These are phyloP conservation scores for Ogataea glucozyma DNA, from an alignment of 805 yeast species.

Conservation along the genomic window DNA sequence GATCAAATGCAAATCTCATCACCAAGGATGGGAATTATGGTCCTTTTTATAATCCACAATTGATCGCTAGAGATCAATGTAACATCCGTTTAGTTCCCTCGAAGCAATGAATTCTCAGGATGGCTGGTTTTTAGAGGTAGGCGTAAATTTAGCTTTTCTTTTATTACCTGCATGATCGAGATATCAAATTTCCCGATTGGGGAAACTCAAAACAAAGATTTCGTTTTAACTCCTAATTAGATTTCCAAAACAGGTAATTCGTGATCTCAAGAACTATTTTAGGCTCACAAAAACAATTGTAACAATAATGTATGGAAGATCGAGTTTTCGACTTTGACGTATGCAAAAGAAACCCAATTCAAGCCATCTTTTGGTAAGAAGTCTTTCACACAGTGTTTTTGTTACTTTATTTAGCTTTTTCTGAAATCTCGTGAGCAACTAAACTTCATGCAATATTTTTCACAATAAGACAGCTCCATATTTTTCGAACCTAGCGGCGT, in stretches of 20 bases:
- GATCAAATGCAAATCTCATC: not conserved
- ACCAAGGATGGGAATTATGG: not conserved
- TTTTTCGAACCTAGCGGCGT: too few relatives aligned
- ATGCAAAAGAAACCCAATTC: conserved; percentile 3
- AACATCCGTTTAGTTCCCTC: not conserved
- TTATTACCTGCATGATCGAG: conserved; percentile 18
- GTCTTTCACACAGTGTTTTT: not conserved
- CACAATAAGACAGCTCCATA: too few relatives aligned
- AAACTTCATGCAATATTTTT: too few relatives aligned
- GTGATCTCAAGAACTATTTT: conserved; percentile 2
- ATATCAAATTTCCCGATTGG: conserved; percentile 6
- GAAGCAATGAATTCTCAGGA: conserved; percentile 3
- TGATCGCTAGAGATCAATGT: conserved; percentile 13
- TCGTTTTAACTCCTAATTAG: conserved; percentile 5
- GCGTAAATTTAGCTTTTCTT: not conserved
- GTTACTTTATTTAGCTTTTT: conserved; percentile 1
- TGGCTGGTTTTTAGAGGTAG: conserved; percentile 22
- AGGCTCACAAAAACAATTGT: conserved; percentile 3
- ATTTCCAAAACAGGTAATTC: conserved; percentile 10
- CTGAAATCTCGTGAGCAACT: too few relatives aligned
- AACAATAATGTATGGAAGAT: conserved; percentile 1
- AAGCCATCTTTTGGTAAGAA: conserved; percentile 4
- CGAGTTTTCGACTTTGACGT: conserved; percentile 2
- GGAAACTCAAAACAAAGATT: conserved; percentile 11
- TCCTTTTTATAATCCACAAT: conserved; percentile 9